These are phyloP conservation scores for Neurospora cerealis DNA, from an alignment of 495 filamentous ascomycete species.

Conservation along the genomic window DNA sequence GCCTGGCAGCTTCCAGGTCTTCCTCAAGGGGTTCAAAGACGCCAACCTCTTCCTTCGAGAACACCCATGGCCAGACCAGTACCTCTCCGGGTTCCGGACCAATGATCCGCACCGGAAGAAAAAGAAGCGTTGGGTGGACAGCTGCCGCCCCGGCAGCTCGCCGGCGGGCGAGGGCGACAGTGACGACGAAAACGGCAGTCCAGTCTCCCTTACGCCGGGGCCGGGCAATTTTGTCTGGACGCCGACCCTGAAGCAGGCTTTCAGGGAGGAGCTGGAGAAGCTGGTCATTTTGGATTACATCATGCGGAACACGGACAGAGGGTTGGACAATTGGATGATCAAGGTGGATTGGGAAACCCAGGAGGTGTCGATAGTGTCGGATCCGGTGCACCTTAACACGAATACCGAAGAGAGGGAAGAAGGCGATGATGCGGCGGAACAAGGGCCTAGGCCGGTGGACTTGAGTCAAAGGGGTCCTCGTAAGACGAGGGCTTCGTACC, in stretches of 20 bases:
- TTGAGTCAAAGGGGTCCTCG: slow-evolving; percentile 35
- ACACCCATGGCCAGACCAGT: slow-evolving; percentile 96
- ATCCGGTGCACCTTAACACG: slow-evolving; percentile 61
- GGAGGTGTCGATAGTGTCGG: slow-evolving; percentile 73
- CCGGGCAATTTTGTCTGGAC: slow-evolving; percentile 73
- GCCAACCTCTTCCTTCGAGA: slow-evolving; percentile 91
- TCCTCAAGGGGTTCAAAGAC: slow-evolving; percentile 92
- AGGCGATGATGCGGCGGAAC: slow-evolving; percentile 44
- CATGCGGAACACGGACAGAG: slow-evolving; percentile 97
- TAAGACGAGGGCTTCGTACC: slow-evolving; percentile 42
- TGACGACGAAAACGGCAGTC: slow-evolving; percentile 41
- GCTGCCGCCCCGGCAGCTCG: slow-evolving; percentile 61
- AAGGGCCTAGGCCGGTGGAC: slow-evolving; percentile 50
- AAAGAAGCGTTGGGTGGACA: slow-evolving; percentile 67
- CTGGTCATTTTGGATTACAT: slow-evolving; percentile 97
- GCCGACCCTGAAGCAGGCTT: slow-evolving; percentile 76
- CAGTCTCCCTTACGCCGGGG: slow-evolving; percentile 24
- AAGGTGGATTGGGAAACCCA: slow-evolving; percentile 79
- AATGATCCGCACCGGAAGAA: slow-evolving; percentile 62
- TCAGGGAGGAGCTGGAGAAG: slow-evolving; percentile 93
- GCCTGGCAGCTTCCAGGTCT: slow-evolving; percentile 92
- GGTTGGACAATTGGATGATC: slow-evolving; percentile 99
- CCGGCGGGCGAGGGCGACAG: slow-evolving; percentile 64
- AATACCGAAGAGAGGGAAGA: slow-evolving; percentile 37
- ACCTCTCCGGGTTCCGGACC: slow-evolving; percentile 62